Conservation (phyloP, 257 asterid species). For the Solanum infundibuliforme region DNA sequence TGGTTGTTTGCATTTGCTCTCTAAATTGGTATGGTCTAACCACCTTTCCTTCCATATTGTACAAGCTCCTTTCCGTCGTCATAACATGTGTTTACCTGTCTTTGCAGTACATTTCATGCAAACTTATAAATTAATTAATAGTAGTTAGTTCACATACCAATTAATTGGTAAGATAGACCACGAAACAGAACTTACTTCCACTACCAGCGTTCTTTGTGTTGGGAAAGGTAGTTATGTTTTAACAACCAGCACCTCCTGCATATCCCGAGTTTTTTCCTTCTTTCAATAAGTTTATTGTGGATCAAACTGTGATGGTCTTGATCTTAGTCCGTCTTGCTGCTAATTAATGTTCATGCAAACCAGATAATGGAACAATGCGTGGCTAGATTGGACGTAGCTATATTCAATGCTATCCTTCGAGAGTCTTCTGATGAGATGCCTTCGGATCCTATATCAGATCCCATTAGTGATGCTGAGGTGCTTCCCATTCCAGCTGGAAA, state of each 20-base stretch:
- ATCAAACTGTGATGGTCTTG: neutral
- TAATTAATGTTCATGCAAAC: neutral
- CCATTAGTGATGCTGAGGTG: slow-evolving; percentile 63
- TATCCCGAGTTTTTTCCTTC: neutral
- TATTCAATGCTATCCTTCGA: slow-evolving; percentile 94
- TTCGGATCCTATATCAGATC: slow-evolving; percentile 91
- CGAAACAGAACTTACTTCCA: neutral
- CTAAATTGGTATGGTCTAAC: slow-evolving; percentile 49
- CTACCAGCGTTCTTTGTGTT: neutral
- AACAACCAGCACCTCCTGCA: neutral
- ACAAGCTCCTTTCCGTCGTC: neutral
- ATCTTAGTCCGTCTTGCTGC: neutral
- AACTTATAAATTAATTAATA: neutral
- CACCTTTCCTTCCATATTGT: neutral
- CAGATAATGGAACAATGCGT: slow-evolving; percentile 94
- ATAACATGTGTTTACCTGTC: neutral
- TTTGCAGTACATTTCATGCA: neutral
- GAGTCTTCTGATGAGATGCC: slow-evolving; percentile 73
- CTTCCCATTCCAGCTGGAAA: slow-evolving; percentile 88
- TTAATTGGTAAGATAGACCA: neutral
- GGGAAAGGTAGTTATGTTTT: neutral
- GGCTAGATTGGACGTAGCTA: slow-evolving; percentile 77
- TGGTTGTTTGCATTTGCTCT: slow-evolving; percentile 75
- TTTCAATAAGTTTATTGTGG: neutral
- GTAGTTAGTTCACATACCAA: neutral